Base-by-base conservation (phyloP, 2,329 filamentous ascomycete species). In the Colletotrichum sojae region DNA sequence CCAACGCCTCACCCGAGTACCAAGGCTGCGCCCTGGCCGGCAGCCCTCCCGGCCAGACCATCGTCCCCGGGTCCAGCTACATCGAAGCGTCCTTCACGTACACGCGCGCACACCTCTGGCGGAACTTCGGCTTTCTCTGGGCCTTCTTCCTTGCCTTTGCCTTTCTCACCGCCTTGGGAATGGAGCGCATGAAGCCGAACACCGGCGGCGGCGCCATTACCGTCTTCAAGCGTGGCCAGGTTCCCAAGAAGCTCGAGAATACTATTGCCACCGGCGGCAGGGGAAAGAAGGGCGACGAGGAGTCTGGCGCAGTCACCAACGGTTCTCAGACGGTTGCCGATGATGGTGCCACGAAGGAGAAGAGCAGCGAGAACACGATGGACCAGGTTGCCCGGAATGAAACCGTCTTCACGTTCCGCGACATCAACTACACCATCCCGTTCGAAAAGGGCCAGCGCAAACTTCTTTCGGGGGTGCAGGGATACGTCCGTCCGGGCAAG, bases 401-500 rank as follows among this genome's bases (percentile, higher is more conserved):
- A 57, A 84, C 84, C 0, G 81, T 89, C 3, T 86, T 90, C 59
- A 89, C 87, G 0, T 86, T 86, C 65, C 81, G 82, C 70, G 78
- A 86, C 49, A 80, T 88, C 64, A 83, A 84, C 57, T 88, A 87
- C 69, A 84, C 79, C 0, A 84, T 85, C 2, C 83, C 83, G 12
- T 81, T 79, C 70, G 92, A 94, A 75, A 84, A 85, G 3, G 88
- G 93, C 58, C 81, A 87, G n/a, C 86, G 92, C 20, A 88, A 90
- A 56, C 87, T 96, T 62, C 82, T 96, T 20, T 88, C 94, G 69
- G 86, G 94, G 69, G 91, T 95, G 1, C 90, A 95, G 73, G 93
- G 93, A n/a, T 95, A 91, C 85, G 92, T 96, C 51, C 92, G 93
- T 70, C 93, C 94, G 1, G 93, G 93, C 39, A 94, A 92, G 60